Percentiles rank a stretch among this genome's conserved stretches.
These are phyloP conservation scores for Paramecium bursaria DNA, from an alignment of 73 alveolate genomes.

Conservation along the genomic window DNA sequence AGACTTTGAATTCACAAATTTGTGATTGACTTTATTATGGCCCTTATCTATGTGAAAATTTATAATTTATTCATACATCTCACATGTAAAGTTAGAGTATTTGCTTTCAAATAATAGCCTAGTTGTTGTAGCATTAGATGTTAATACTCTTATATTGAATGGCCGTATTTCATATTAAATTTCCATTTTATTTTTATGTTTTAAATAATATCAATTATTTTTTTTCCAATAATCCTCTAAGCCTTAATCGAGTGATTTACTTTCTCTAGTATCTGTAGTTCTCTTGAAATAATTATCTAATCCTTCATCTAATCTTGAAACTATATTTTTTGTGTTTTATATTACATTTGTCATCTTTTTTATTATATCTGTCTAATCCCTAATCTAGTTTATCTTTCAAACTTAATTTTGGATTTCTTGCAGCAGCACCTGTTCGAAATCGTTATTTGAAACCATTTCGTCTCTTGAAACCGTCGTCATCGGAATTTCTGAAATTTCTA, in stretches of 20 bases:
- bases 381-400: not conserved
- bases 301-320: not conserved
- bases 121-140: conserved; percentile 21
- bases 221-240: not conserved
- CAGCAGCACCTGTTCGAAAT: too few relatives aligned
- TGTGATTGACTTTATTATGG: conserved; percentile 40
- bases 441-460: too few relatives aligned
- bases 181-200: conserved; percentile 17
- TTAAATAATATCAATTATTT: too few relatives aligned
- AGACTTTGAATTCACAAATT: conserved; percentile 3
- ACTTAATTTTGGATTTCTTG: too few relatives aligned
- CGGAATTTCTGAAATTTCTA: too few relatives aligned
- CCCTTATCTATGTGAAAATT: conserved; percentile 7
- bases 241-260: not conserved
- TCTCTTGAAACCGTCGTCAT: too few relatives aligned
- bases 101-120: conserved; percentile 39
- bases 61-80: not conserved
- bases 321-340: not conserved
- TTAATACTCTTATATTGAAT: conserved; percentile 30
- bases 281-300: not conserved
- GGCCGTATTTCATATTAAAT: conserved; percentile 37
- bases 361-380: not conserved
- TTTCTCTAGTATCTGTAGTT: not conserved
- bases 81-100: conserved; percentile 30
- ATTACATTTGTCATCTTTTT: not conserved